Percentiles rank a stretch among this genome's conserved stretches.
These are phyloP conservation scores for Quercus agrifolia DNA, from an alignment of 306 rosid genomes.

Conservation along the genomic window DNA sequence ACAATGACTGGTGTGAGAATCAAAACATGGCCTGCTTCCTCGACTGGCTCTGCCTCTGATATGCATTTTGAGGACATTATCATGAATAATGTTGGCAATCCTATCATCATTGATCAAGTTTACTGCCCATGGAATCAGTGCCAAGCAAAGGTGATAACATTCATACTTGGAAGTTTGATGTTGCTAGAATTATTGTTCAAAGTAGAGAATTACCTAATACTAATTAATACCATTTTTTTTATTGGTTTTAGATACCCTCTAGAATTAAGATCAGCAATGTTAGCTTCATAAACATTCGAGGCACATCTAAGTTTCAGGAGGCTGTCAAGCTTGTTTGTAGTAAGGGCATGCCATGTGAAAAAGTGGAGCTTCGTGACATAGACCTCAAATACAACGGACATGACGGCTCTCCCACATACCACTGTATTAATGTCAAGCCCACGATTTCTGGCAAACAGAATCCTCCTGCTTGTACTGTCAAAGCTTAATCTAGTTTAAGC, in stretches of 20 bases:
- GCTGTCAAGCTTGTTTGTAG: slow-evolving; percentile 44
- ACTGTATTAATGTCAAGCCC: slow-evolving; percentile 35
- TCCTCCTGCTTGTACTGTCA: slow-evolving; percentile 17
- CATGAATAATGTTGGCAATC: no score
- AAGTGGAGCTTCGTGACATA: slow-evolving; percentile 26
- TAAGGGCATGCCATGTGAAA: slow-evolving; percentile 29
- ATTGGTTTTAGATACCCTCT: slow-evolving; percentile 26
- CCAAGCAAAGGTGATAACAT: slow-evolving; percentile 12
- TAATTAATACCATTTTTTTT: neutral
- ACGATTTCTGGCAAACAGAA: slow-evolving; percentile 9
- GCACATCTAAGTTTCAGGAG: slow-evolving; percentile 16
- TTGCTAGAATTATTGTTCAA: neutral
- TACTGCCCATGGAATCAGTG: slow-evolving; percentile 55
- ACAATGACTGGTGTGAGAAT: slow-evolving; percentile 39
- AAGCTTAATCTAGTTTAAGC: neutral
- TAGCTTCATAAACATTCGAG: slow-evolving; percentile 39
- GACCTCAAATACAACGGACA: slow-evolving; percentile 16
- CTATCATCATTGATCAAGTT: no score
- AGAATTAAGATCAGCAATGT: slow-evolving; percentile 43
- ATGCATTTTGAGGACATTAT: slow-evolving; percentile 9
- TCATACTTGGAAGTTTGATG: no score
- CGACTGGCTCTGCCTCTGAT: neutral
- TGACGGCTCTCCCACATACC: slow-evolving; percentile 11
- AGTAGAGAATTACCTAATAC: neutral
- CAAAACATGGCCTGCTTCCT: slow-evolving; percentile 42